Evolutionary conservation across 768 basidiomycete species (phyloP).

Genomic region (Mycena epipterygia): DNA sequence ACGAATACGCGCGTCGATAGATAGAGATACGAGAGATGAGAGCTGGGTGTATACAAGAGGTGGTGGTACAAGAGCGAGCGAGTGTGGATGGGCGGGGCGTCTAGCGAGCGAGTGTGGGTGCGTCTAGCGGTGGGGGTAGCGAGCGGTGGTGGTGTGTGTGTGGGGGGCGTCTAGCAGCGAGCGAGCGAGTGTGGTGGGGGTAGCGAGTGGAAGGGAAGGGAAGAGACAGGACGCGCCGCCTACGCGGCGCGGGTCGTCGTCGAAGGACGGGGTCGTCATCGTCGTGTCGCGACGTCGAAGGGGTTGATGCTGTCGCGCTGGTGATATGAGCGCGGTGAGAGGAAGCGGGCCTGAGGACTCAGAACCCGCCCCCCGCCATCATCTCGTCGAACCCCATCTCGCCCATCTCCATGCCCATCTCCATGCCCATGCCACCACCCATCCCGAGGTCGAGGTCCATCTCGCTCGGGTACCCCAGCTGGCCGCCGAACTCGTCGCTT

Average conservation of each 20-base stretch:
- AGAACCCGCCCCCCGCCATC: constrained; percentile 23
- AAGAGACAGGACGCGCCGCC: constrained; percentile 25
- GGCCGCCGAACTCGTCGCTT: constrained; percentile 10
- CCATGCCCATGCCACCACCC: background rate
- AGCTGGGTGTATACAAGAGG: constrained; percentile 16
- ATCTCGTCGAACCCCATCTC: constrained; percentile 32
- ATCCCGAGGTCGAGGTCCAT: background rate
- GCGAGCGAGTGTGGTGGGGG: constrained; percentile 12
- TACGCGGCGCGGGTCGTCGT: background rate
- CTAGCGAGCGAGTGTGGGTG: constrained; percentile 8
- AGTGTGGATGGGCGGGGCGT: too few relatives aligned
- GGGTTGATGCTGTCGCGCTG: too few relatives aligned
- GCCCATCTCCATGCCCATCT: background rate
- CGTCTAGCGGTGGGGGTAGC: background rate
- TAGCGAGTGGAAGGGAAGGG: background rate
- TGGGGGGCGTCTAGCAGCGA: constrained; percentile 11
- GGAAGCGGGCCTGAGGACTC: background rate
- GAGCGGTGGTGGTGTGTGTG: background rate
- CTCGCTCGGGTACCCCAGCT: constrained; percentile 12
- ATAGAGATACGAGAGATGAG: background rate
- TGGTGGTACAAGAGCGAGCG: too few relatives aligned
- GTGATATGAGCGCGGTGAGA: too few relatives aligned
- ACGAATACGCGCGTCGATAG: too few relatives aligned
- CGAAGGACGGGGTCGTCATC: background rate
- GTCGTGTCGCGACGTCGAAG: background rate